Conservation (phyloP, 1,284 basidiomycete species). For the Cryptococcus maquisensis region DNA sequence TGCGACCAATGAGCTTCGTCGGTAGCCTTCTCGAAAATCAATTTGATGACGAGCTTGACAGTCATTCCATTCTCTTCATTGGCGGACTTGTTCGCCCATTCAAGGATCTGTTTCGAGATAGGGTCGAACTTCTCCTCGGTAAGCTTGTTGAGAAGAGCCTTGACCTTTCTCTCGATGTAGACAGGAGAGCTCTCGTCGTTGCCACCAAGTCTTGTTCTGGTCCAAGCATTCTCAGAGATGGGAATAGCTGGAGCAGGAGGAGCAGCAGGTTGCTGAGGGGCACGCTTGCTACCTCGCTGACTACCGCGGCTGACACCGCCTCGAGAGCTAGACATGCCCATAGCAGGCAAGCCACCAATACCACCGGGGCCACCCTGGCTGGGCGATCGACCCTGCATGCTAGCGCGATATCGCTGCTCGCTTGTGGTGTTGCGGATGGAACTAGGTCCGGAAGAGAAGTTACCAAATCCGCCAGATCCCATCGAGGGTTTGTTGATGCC, state of each 20-base stretch:
- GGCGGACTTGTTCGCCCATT: constrained; percentile 90
- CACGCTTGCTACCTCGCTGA: constrained; percentile 39
- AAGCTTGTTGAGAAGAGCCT: constrained; percentile 88
- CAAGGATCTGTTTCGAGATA: constrained; percentile 86
- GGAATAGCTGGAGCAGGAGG: constrained; percentile 55
- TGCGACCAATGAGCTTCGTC: constrained; percentile 93
- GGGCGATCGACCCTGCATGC: constrained; percentile 54
- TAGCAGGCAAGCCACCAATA: constrained; percentile 23
- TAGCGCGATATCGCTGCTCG: constrained; percentile 62
- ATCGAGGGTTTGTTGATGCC: constrained; percentile 51
- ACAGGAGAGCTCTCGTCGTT: constrained; percentile 67
- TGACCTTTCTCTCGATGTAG: constrained; percentile 90
- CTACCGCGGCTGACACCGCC: constrained; percentile 36
- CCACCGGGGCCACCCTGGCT: constrained; percentile 59
- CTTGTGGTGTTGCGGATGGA: constrained; percentile 54
- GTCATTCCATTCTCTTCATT: constrained; percentile 90
- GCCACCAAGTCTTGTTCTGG: constrained; percentile 46
- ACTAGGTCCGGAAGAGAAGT: constrained; percentile 57
- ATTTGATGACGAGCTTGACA: constrained; percentile 88
- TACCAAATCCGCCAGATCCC: constrained; percentile 64
- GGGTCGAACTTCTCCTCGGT: constrained; percentile 96
- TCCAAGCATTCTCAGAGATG: constrained; percentile 79
- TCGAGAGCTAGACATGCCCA: constrained; percentile 28
- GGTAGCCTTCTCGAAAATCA: constrained; percentile 95
- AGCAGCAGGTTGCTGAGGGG: constrained; percentile 25